Conservation (phyloP, 192 early-diverging fungal species). For the Coemansia sp. region DNA sequence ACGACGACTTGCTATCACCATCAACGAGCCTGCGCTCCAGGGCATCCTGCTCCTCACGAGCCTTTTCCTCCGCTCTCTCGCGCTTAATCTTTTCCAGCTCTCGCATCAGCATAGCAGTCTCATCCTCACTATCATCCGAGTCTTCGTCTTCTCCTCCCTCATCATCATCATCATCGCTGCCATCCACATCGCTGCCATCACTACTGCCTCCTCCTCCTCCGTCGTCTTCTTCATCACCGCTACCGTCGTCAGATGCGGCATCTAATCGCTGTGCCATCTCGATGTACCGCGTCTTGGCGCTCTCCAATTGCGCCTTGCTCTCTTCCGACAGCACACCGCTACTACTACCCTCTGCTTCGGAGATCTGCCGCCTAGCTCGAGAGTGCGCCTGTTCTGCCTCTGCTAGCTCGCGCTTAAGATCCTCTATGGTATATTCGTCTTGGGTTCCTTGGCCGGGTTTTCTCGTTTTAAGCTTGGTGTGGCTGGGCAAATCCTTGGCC, state of each 20-base stretch:
- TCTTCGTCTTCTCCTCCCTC: constrained; percentile 10
- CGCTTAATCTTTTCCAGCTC: constrained; percentile 92
- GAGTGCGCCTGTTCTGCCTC: constrained; percentile 72
- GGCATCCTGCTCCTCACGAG: constrained; percentile 59
- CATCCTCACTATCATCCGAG: constrained; percentile 76
- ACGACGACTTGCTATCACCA: constrained; percentile 57
- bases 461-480: constrained; percentile 80
- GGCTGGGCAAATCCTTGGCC: constrained; percentile 71
- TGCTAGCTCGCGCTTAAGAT: constrained; percentile 67
- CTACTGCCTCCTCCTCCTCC: constrained; percentile 53
- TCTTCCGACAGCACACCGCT: background rate
- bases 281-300: constrained; percentile 42
- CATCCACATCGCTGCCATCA: constrained; percentile 14
- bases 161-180: constrained; percentile 88
- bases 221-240: constrained; percentile 60
- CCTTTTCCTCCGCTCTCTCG: constrained; percentile 91
- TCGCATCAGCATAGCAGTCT: constrained; percentile 81
- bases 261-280: constrained; percentile 44
- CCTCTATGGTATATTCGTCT: constrained; percentile 61
- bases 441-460: constrained; percentile 67
- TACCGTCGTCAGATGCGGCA: constrained; percentile 54
- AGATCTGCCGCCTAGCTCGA: constrained; percentile 59
- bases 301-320: background rate
- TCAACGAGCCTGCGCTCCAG: constrained; percentile 56
- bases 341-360: constrained; percentile 13